These are phyloP conservation scores for Fusarium bulbicola DNA, from an alignment of 2,329 filamentous ascomycete species.

Conservation along the genomic window DNA sequence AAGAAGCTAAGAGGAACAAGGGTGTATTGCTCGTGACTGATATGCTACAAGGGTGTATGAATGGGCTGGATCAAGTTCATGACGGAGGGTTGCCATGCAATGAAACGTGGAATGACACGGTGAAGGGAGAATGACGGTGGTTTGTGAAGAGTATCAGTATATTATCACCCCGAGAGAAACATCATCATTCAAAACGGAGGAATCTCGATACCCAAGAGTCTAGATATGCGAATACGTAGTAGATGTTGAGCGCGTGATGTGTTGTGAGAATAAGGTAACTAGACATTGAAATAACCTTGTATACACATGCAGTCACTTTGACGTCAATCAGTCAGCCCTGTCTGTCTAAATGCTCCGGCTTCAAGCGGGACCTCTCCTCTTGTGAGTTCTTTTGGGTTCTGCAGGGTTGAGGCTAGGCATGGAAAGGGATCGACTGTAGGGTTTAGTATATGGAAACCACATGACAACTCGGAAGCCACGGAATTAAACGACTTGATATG, in stretches of 20 bases:
- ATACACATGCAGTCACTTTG: conserved; percentile 32
- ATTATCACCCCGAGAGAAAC: not conserved
- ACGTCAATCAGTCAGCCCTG: conserved; percentile 28
- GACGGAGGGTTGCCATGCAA: conserved; percentile 16
- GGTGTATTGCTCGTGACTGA: conserved; percentile 18
- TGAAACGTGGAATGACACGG: conserved; percentile 29
- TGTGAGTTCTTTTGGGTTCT: conserved; percentile 1
- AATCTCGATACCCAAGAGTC: not conserved
- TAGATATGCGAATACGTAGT: not conserved
- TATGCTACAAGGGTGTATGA: conserved; percentile 6
- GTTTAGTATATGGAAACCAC: conserved; percentile 19
- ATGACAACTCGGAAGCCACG: conserved; percentile 27
- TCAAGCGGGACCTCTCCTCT: not conserved
- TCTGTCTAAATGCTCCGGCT: not conserved
- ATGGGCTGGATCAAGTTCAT: conserved; percentile 15
- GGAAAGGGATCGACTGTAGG: conserved; percentile 23
- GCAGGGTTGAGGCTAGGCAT: not conserved
- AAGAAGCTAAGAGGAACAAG: conserved; percentile 1
- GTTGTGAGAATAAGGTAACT: not conserved
- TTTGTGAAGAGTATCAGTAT: not conserved
- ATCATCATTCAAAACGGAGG: not conserved
- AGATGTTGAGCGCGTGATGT: not conserved
- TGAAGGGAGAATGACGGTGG: conserved; percentile 15
- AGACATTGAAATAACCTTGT: conserved; percentile 8
- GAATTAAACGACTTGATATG: not conserved